phyloP scores from a whole-genome alignment of 2,329 filamentous ascomycete species.

The Xylaria sp. region DNA sequence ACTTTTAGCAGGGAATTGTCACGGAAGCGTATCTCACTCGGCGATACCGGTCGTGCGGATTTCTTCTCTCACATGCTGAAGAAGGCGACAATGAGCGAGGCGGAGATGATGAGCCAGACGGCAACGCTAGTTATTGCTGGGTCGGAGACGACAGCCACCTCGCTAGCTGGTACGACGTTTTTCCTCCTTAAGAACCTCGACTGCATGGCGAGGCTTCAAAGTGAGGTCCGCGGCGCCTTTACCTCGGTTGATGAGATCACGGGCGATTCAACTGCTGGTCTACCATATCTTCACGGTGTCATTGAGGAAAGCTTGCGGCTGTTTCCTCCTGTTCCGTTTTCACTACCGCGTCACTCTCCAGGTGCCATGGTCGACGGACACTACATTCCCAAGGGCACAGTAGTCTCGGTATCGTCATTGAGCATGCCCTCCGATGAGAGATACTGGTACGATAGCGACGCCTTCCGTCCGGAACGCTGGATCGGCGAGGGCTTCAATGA shows the following conservation, averaged over 20 bases:
- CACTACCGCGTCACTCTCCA: conserved; percentile 36
- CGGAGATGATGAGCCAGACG: conserved; percentile 38
- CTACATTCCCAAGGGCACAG: conserved; percentile 29
- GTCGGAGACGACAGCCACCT: conserved; percentile 55
- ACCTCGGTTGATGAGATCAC: conserved; percentile 43
- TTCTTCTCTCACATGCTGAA: conserved; percentile 33
- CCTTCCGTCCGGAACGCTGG: conserved; percentile 37
- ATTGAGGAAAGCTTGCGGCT: conserved; percentile 45
- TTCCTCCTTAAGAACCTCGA: conserved; percentile 46
- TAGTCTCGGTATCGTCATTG: conserved; percentile 20
- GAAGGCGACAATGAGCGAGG: conserved; percentile 30
- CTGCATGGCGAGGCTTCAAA: conserved; percentile 44
- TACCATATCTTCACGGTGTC: conserved; percentile 44
- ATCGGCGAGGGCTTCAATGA: conserved; percentile 29
- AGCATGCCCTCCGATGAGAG: conserved; percentile 19
- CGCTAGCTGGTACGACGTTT: conserved; percentile 46
- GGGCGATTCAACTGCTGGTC: conserved; percentile 33
- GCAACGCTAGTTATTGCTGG: conserved; percentile 49
- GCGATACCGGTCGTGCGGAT: conserved; percentile 28
- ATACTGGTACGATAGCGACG: conserved; percentile 28
- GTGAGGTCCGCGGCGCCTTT: conserved; percentile 51
- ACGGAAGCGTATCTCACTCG: conserved; percentile 27
- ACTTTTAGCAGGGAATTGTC: conserved; percentile 19
- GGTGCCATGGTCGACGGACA: conserved; percentile 28
- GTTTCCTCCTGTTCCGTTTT: conserved; percentile 42